Percentiles rank a stretch among this genome's conserved stretches.
phyloP scores from a whole-genome alignment of 257 asterid genomes.

The Nicotiana paniculata region DNA sequence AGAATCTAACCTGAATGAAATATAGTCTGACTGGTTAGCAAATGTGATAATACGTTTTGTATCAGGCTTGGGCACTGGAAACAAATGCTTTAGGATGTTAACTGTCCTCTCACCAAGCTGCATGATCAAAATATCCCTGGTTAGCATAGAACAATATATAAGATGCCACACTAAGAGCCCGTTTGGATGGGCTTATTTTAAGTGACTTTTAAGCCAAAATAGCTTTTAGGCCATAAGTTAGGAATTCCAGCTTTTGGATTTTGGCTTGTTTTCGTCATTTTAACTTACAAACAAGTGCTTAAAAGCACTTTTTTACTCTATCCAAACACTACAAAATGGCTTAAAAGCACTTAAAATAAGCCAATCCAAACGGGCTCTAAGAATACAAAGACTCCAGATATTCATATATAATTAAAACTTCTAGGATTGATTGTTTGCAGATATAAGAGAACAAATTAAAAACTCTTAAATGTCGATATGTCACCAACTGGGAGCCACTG shows the following conservation, averaged over 20 bases:
- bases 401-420: background rate
- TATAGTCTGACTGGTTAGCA: slow-evolving; percentile 67
- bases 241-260: too few species aligned
- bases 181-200: too few species aligned
- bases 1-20: slow-evolving; percentile 77
- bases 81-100: slow-evolving; percentile 75
- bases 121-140: slow-evolving; percentile 14
- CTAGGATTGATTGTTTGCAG: background rate
- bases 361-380: too few species aligned
- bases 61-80: slow-evolving; percentile 94
- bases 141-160: background rate
- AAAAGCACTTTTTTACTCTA: too few species aligned
- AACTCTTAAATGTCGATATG: background rate
- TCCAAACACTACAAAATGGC: too few species aligned
- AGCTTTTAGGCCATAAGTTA: too few species aligned
- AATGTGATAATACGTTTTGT: slow-evolving; percentile 79
- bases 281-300: too few species aligned
- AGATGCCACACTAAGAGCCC: background rate
- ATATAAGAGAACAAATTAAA: background rate
- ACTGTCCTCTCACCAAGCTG: slow-evolving; percentile 88
- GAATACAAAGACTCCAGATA: background rate
- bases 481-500: background rate
- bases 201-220: too few species aligned
- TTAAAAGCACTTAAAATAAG: too few species aligned
- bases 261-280: too few species aligned